Conservation (phyloP, 768 basidiomycete genomes). For the Podaxis pistillaris region DNA sequence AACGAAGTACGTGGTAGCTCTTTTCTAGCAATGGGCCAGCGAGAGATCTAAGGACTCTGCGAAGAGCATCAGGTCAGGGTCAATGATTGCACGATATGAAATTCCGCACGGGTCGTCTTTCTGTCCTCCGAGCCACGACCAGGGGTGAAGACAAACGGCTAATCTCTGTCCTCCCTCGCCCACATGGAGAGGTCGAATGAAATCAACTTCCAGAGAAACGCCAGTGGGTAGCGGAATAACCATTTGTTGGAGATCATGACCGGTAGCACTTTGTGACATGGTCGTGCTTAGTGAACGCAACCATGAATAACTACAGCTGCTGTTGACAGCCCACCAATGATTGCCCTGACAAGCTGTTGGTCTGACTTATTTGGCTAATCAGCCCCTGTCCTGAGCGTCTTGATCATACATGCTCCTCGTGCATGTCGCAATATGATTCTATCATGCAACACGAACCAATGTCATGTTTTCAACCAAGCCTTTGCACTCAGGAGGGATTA, state of each 20-base stretch:
- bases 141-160: slow-evolving; percentile 78
- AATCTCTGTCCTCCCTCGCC: slow-evolving; percentile 35
- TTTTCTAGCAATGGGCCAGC: slow-evolving; percentile 37
- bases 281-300: neutral
- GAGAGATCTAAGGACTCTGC: slow-evolving; percentile 46
- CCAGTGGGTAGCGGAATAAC: slow-evolving; percentile 31
- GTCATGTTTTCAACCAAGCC: too few species aligned
- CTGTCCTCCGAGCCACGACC: slow-evolving; percentile 80
- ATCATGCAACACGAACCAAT: too few species aligned
- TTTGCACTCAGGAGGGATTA: too few species aligned
- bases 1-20: slow-evolving; percentile 61
- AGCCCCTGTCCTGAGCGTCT: neutral
- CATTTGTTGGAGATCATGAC: neutral
- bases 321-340: neutral
- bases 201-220: slow-evolving; percentile 41
- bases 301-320: neutral
- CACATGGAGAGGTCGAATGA: slow-evolving; percentile 26
- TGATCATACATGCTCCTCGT: too few species aligned
- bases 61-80: slow-evolving; percentile 16
- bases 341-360: neutral
- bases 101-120: slow-evolving; percentile 73
- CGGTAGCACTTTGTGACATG: slow-evolving; percentile 4
- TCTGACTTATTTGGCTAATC: neutral
- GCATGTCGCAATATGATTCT: too few species aligned
- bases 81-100: neutral